Conservation (phyloP, 1,284 basidiomycete species). For the Austroboletus niveus region DNA sequence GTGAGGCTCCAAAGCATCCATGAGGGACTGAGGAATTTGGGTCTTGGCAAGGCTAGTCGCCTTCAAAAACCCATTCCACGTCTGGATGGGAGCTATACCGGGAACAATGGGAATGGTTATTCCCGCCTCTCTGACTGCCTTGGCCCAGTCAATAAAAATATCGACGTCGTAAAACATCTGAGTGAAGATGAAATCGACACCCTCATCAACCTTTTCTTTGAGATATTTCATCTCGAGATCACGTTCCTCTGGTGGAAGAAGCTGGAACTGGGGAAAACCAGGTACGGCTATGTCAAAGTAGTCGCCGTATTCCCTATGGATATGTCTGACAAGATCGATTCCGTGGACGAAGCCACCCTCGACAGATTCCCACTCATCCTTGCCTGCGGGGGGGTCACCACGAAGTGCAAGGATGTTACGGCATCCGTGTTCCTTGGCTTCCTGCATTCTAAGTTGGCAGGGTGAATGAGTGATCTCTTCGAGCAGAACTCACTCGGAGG, state of each 20-base stretch:
- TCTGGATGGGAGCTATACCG: constrained; percentile 96
- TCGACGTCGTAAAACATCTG: constrained; percentile 96
- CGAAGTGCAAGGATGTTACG: constrained; percentile 94
- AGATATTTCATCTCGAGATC: constrained; percentile 84
- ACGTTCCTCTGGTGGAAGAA: constrained; percentile 69
- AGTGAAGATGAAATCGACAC: constrained; percentile 90
- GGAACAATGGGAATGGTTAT: constrained; percentile 96
- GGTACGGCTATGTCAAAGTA: constrained; percentile 95
- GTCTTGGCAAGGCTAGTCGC: constrained; percentile 89
- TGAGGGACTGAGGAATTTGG: constrained; percentile 76
- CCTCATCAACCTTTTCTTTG: constrained; percentile 85
- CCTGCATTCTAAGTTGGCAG: constrained; percentile 45
- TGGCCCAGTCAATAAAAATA: constrained; percentile 84
- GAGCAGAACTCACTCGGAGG: constrained; percentile 57
- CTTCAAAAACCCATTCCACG: constrained; percentile 94
- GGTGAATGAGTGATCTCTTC: constrained; percentile 9
- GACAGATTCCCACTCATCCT: constrained; percentile 88
- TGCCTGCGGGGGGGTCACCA: constrained; percentile 88
- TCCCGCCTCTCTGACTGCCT: constrained; percentile 77
- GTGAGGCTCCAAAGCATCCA: constrained; percentile 84
- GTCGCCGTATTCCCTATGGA: constrained; percentile 77
- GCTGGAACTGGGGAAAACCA: constrained; percentile 80
- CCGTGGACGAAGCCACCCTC: constrained; percentile 89
- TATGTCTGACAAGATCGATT: constrained; percentile 87
- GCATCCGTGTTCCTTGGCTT: constrained; percentile 90